Conservation (phyloP, 345 rosid species). For the Populus pruinosa region DNA sequence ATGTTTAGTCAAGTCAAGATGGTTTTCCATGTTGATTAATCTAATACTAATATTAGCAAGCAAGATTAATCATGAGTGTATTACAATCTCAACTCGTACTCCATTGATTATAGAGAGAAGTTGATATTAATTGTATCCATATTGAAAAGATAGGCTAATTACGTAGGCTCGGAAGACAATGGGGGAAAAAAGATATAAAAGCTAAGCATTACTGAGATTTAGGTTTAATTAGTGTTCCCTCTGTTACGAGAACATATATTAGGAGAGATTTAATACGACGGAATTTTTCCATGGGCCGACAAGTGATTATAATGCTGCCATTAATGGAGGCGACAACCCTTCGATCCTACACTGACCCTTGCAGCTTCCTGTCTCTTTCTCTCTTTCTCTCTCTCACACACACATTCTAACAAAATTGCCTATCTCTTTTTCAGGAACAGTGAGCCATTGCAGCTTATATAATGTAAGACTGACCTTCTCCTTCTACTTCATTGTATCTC, state of each 20-base stretch:
- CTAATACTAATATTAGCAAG: slow-evolving; percentile 45
- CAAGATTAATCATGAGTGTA: slow-evolving; percentile 25
- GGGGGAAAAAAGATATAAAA: background rate
- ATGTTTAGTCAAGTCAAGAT: slow-evolving; percentile 52
- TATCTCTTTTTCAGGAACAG: slow-evolving; percentile 31
- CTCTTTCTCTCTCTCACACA: slow-evolving; percentile 19
- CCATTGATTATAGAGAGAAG: background rate
- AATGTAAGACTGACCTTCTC: slow-evolving; percentile 19
- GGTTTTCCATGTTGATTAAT: slow-evolving; percentile 38
- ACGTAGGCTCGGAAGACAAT: background rate
- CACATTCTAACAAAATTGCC: background rate
- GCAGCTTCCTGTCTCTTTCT: slow-evolving; percentile 49
- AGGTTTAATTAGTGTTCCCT: background rate
- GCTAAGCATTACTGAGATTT: background rate
- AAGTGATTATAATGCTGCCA: slow-evolving; percentile 63
- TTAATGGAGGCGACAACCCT: slow-evolving; percentile 81
- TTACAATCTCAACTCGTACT: slow-evolving; percentile 25
- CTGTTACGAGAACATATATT: background rate
- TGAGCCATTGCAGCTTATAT: slow-evolving; percentile 41
- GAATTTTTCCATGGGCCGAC: slow-evolving; percentile 53
- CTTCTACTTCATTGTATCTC: background rate
- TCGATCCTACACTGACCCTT: slow-evolving; percentile 68
- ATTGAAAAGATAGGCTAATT: slow-evolving; percentile 16
- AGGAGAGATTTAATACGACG: background rate
- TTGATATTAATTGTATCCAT: slow-evolving; percentile 14